A percentile compares a stretch with the other conserved stretches of the same genome.
Evolutionary conservation across 2,329 filamentous ascomycete genomes (phyloP).

Genomic region (Colletotrichum spinosum): DNA sequence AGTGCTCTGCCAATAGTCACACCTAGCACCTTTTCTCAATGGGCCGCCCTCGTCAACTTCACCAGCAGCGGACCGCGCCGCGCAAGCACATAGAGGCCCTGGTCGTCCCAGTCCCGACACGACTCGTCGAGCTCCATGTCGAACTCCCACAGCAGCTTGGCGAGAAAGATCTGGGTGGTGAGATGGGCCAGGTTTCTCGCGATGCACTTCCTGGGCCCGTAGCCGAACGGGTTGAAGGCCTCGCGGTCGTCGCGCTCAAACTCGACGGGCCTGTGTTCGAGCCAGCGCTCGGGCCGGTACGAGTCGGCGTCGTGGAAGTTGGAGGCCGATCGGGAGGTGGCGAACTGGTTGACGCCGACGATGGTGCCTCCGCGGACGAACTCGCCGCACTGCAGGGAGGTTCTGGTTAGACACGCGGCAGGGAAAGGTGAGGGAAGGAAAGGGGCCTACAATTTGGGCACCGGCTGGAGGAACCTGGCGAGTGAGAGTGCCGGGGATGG

Average conservation of each 20-base stretch:
- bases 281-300: slow-evolving; percentile 11
- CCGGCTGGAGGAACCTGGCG: slow-evolving; percentile 13
- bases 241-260: slow-evolving; percentile 38
- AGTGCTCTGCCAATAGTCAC: neutral
- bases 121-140: slow-evolving; percentile 16
- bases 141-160: slow-evolving; percentile 2
- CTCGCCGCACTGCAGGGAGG: neutral
- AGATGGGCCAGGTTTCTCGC: slow-evolving; percentile 48
- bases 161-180: slow-evolving; percentile 6
- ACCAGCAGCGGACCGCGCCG: slow-evolving; percentile 8
- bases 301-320: slow-evolving; percentile 9
- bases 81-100: slow-evolving; percentile 10
- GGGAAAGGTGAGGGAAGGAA: neutral
- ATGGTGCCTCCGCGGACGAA: slow-evolving; percentile 8
- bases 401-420: neutral
- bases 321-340: slow-evolving; percentile 1
- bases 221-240: slow-evolving; percentile 51
- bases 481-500: slow-evolving; percentile 11
- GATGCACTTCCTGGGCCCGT: slow-evolving; percentile 54
- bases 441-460: neutral
- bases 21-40: neutral
- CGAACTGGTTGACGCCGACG: slow-evolving; percentile 8
- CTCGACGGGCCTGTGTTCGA: slow-evolving; percentile 1
- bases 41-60: slow-evolving; percentile 1
- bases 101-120: slow-evolving; percentile 12